Evolutionary conservation across 305 asterid genomes (phyloP).

Genomic region (Euphrasia arctica): DNA sequence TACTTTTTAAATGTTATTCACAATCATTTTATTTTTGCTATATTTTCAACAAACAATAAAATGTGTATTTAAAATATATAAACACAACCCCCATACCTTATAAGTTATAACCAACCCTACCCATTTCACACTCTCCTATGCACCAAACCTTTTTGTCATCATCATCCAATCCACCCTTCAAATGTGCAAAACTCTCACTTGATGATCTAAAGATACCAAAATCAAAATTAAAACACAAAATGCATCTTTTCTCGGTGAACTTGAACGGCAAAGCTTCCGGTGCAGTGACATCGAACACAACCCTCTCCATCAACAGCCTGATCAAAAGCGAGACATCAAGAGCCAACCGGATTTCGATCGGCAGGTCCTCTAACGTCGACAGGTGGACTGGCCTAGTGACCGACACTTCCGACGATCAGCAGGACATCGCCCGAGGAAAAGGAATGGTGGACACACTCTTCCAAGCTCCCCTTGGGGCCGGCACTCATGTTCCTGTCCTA

Average conservation of each 20-base stretch:
- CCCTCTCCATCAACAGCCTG: constrained; percentile 37
- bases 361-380: constrained; percentile 33
- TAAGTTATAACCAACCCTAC: no score
- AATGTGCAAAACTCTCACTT: no score
- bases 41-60: no score
- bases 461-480: constrained; percentile 70
- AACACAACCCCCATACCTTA: no score
- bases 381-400: constrained; percentile 61
- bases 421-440: constrained; percentile 76
- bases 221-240: not conserved
- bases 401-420: constrained; percentile 75
- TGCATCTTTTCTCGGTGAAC: constrained; percentile 26
- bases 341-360: constrained; percentile 15
- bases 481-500: constrained; percentile 61
- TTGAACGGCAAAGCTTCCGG: not conserved
- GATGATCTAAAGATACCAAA: no score
- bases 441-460: constrained; percentile 75
- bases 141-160: no score
- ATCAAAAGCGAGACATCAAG: constrained; percentile 25
- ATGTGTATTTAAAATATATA: no score
- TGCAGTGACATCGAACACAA: not conserved
- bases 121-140: no score
- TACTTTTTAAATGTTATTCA: no score
- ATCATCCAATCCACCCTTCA: no score
- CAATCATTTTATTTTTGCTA: no score